These are phyloP conservation scores for Iberis pinnata DNA, from an alignment of 345 rosid species.

Conservation along the genomic window DNA sequence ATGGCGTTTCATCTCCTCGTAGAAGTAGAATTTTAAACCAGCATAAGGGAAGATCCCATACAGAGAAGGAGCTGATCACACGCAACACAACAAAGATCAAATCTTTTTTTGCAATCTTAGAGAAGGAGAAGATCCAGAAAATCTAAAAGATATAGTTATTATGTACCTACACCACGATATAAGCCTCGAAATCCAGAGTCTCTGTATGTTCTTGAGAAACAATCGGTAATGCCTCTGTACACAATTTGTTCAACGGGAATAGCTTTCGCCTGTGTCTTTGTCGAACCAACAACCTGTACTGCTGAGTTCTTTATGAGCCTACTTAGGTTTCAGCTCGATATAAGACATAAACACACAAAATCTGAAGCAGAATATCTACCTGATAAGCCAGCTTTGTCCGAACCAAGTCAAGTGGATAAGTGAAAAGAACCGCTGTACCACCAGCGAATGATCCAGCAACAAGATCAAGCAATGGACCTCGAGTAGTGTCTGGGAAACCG, in stretches of 20 bases:
- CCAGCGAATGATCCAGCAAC: constrained; percentile 89
- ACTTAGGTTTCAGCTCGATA: background rate
- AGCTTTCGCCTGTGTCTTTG: constrained; percentile 35
- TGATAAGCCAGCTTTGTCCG: constrained; percentile 88
- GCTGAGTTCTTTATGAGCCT: constrained; percentile 21
- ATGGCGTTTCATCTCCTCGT: constrained; percentile 87
- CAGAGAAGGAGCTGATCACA: constrained; percentile 68
- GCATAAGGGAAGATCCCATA: constrained; percentile 96
- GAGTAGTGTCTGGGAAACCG: constrained; percentile 46
- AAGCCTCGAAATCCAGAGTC: constrained; percentile 76
- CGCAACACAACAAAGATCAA: constrained; percentile 15
- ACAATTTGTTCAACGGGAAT: constrained; percentile 37
- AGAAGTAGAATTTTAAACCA: constrained; percentile 94
- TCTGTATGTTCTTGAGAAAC: constrained; percentile 64
- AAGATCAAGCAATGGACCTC: constrained; percentile 88
- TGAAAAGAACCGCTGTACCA: constrained; percentile 86
- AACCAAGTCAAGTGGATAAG: constrained; percentile 88
- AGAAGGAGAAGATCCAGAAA: constrained; percentile 2
- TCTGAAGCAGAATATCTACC: constrained; percentile 35
- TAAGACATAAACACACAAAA: background rate
- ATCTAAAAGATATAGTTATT: constrained; percentile 6
- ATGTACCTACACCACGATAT: constrained; percentile 90
- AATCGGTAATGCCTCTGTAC: constrained; percentile 70
- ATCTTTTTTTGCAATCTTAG: background rate
- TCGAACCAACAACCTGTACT: constrained; percentile 59